phyloP scores from a whole-genome alignment of 1,139 yeast species.

The Debaryomyces udenii region DNA sequence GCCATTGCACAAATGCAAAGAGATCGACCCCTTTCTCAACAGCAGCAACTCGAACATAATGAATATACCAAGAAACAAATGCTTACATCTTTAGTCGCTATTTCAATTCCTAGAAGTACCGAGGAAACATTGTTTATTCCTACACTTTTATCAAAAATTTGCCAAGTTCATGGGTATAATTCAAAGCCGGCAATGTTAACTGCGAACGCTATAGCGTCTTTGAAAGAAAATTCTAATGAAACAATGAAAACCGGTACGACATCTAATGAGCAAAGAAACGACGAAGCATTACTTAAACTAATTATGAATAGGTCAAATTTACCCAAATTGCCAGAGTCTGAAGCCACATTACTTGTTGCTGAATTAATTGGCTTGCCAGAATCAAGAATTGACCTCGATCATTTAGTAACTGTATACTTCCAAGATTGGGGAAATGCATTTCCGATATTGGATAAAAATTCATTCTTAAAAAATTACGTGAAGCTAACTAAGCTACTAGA shows the following conservation, averaged over 20 bases:
- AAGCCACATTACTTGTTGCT: conserved; percentile 47
- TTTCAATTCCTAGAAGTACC: conserved; percentile 74
- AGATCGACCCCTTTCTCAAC: conserved; percentile 25
- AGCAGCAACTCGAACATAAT: conserved; percentile 24
- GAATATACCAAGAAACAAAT: conserved; percentile 50
- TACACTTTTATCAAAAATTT: conserved; percentile 64
- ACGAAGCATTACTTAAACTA: conserved; percentile 22
- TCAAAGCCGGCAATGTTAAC: conserved; percentile 69
- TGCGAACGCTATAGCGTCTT: conserved; percentile 68
- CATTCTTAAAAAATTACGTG: conserved; percentile 62
- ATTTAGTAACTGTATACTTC: conserved; percentile 62
- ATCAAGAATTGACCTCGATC: conserved; percentile 58
- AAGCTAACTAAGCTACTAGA: conserved; percentile 49
- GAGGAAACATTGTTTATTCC: conserved; percentile 78
- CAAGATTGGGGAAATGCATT: conserved; percentile 76
- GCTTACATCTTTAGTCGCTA: conserved; percentile 68
- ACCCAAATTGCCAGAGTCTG: conserved; percentile 30
- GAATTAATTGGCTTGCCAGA: conserved; percentile 52
- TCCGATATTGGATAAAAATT: conserved; percentile 69
- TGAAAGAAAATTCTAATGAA: conserved; percentile 50
- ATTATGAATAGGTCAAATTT: conserved; percentile 37
- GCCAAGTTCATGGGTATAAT: conserved; percentile 69
- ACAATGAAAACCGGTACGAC: conserved; percentile 13
- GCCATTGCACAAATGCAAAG: conserved; percentile 60
- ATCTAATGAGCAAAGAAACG: conserved; percentile 16